These are phyloP conservation scores for Leptodontidium sp. DNA, from an alignment of 2,329 filamentous ascomycete genomes.

Conservation along the genomic window DNA sequence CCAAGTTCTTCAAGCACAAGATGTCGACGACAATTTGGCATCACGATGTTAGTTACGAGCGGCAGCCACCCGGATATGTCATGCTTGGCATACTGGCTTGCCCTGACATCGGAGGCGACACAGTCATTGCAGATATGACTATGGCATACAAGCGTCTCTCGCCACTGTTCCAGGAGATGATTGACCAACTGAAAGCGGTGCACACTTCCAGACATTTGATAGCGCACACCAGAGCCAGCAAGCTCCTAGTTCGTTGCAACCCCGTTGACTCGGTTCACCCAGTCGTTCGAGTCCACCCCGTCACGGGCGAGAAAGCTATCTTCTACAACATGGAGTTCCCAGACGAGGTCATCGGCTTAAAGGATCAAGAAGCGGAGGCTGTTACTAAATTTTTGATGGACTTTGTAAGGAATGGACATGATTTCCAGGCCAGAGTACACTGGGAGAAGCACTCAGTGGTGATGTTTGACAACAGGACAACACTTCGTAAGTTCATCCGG, in stretches of 20 bases:
- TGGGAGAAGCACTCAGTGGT: conserved; percentile 65
- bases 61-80: conserved; percentile 73
- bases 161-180: conserved; percentile 46
- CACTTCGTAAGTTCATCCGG: conserved; percentile 51
- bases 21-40: conserved; percentile 72
- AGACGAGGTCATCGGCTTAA: conserved; percentile 70
- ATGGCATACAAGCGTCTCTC: conserved; percentile 62
- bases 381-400: conserved; percentile 72
- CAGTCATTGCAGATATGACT: conserved; percentile 75
- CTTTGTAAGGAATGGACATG: conserved; percentile 71
- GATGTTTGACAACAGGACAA: conserved; percentile 58
- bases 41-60: conserved; percentile 74
- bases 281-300: conserved; percentile 74
- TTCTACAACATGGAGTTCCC: conserved; percentile 77
- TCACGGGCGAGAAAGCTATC: conserved; percentile 75
- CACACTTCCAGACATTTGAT: conserved; percentile 65
- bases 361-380: conserved; percentile 71
- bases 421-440: conserved; percentile 75
- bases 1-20: conserved; percentile 71
- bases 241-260: conserved; percentile 69
- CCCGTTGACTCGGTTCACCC: conserved; percentile 72
- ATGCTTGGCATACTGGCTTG: conserved; percentile 62
- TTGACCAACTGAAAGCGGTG: conserved; percentile 69
- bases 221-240: conserved; percentile 60
- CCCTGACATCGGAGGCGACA: conserved; percentile 70